Evolutionary conservation across 169 alveolate species (phyloP).

Genomic region (Besnoitia besnoiti): DNA sequence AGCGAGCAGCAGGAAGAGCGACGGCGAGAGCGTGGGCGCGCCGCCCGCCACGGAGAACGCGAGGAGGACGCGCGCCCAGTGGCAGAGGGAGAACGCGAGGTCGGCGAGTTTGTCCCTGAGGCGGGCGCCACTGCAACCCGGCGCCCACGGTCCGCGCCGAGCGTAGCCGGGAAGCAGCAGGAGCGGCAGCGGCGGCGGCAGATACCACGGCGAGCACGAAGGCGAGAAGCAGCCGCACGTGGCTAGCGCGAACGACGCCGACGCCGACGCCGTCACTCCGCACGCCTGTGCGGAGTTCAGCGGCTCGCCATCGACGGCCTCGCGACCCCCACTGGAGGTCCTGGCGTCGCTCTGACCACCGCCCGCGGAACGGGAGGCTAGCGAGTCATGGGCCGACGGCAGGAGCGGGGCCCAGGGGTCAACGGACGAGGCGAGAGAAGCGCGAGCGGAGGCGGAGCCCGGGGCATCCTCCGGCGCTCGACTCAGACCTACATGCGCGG

Average conservation of each 20-base stretch:
- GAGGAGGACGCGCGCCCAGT: conserved; percentile 5
- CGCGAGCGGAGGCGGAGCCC: not conserved
- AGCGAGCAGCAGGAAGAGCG: not conserved
- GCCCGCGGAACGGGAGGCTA: not conserved
- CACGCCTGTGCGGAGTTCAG: too few species aligned
- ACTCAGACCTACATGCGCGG: too few species aligned
- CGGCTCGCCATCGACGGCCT: not conserved
- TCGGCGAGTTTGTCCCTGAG: not conserved
- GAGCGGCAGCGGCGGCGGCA: conserved; percentile 34
- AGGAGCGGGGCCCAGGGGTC: not conserved
- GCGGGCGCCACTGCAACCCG: not conserved
- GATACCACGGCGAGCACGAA: conserved; percentile 12
- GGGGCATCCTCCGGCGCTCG: too few species aligned
- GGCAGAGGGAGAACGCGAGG: not conserved
- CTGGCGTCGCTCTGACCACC: not conserved
- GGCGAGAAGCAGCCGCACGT: conserved; percentile 14
- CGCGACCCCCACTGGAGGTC: not conserved
- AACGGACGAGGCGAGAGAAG: not conserved
- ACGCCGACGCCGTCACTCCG: not conserved
- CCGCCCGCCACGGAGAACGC: conserved; percentile 47
- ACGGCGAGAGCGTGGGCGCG: not conserved
- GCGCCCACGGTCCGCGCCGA: not conserved
- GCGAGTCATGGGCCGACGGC: too few species aligned
- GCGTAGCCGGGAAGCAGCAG: not conserved
- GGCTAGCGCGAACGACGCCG: not conserved